phyloP scores from a whole-genome alignment of 768 basidiomycete species.

The Phylloporus sp. region DNA sequence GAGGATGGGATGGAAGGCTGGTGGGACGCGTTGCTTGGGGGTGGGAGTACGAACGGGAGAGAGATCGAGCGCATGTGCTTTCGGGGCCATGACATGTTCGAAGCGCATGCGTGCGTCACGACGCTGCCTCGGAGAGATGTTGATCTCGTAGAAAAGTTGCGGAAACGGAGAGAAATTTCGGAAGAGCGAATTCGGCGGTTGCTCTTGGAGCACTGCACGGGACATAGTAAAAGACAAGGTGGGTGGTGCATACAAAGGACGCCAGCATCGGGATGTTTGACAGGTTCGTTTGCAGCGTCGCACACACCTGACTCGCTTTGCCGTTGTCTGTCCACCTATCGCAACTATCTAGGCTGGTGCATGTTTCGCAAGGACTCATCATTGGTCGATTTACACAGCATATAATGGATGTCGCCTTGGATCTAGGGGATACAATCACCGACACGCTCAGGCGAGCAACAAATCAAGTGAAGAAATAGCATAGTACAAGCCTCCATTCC shows the following conservation, averaged over 20 bases:
- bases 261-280: background rate
- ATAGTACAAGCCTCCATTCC: too few relatives aligned
- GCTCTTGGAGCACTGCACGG: conserved; percentile 14
- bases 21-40: conserved; percentile 19
- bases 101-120: conserved; percentile 38
- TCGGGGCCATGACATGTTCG: conserved; percentile 23
- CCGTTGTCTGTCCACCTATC: conserved; percentile 1
- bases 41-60: conserved; percentile 24
- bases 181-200: conserved; percentile 11
- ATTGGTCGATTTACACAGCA: background rate
- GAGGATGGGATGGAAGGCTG: conserved; percentile 27
- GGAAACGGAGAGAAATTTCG: conserved; percentile 17
- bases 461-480: background rate
- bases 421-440: background rate
- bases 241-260: background rate
- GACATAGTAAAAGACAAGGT: conserved; percentile 12
- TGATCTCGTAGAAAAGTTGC: conserved; percentile 10
- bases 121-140: conserved; percentile 20
- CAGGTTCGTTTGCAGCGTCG: conserved; percentile 3
- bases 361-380: background rate
- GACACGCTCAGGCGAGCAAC: background rate
- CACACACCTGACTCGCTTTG: background rate
- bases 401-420: background rate
- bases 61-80: conserved; percentile 21
- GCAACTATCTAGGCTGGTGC: background rate